phyloP scores from a whole-genome alignment of 2,329 filamentous ascomycete genomes.

The Alternaria arbusti region DNA sequence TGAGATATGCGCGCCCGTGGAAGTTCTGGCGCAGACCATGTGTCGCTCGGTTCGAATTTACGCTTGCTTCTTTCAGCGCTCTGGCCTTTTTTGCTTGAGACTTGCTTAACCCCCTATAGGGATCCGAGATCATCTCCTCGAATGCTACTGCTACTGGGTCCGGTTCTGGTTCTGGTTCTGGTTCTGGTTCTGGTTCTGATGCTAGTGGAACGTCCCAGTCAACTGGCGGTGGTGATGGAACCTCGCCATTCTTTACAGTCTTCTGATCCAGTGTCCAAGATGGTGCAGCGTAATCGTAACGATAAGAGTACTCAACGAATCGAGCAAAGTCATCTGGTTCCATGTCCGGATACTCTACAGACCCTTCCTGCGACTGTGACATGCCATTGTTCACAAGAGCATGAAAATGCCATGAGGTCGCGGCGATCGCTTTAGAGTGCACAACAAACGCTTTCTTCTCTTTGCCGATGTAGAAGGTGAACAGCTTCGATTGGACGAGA shows the following conservation, averaged over 20 bases:
- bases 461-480: constrained; percentile 33
- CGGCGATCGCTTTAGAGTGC: constrained; percentile 30
- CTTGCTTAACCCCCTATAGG: too few species aligned
- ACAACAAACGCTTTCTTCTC: constrained; percentile 20
- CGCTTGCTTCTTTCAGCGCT: too few species aligned
- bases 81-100: too few species aligned
- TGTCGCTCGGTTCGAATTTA: too few species aligned
- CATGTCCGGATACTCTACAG: constrained; percentile 24
- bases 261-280: background rate
- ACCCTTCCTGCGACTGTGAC: constrained; percentile 22
- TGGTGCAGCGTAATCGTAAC: constrained; percentile 28
- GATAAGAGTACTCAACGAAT: constrained; percentile 37
- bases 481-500: constrained; percentile 26
- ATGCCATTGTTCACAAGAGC: constrained; percentile 30
- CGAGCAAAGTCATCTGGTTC: constrained; percentile 31
- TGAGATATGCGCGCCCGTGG: constrained; percentile 1
- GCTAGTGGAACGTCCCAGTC: too few species aligned
- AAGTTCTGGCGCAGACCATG: background rate
- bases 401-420: constrained; percentile 20
- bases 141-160: too few species aligned
- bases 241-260: too few species aligned
- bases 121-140: too few species aligned
- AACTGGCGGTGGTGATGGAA: too few species aligned
- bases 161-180: too few species aligned
- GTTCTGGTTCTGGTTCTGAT: too few species aligned